Evolutionary conservation across 2,329 filamentous ascomycete genomes (phyloP), one percentile per base, ranked within the genome.

Genomic region (Rachicladosporium sp.): DNA sequence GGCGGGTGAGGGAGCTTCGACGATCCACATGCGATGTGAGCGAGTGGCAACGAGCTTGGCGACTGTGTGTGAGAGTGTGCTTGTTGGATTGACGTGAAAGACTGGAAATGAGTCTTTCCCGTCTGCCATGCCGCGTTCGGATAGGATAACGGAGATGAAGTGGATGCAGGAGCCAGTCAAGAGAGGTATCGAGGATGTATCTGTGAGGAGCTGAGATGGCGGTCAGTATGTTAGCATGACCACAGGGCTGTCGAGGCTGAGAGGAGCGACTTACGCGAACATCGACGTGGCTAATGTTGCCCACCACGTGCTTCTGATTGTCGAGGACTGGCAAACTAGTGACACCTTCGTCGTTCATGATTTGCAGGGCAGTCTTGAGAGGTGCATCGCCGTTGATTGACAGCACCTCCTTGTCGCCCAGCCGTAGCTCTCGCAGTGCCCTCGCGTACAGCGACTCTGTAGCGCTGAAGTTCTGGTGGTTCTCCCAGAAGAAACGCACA

Each of bases 101-200:
- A 98, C 89, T 1, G 91, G 91, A 59, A 91, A 94, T 0, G 88
- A 88, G 60, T 98, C 91, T 51, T 89, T 83, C 54, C 91, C 91
- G 56, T 91, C 83, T 46, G 84, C 79, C 46, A 95, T 73, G 40
- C 91, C 91, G 19, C 87, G 76, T 52, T 94, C 89, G 36, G 82
- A 88, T 29, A 98, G 72, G 43, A 96, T 96, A 47, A 96, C 80
- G 3, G 86, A 89, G 54, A 96, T 88, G 61, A 96, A 96, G 63
- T 95, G 87, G 61, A 93, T 87, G 66, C 89, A 96, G 2, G 83
- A 85, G 33, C 79, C 80, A 50, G 82, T 76, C 36, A 98, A 76
- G 2, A 96, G 72, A 8, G 87, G 88, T 9, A 94, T 74, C 41
- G 85, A 89, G 30, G 84, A 82, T 27, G 85, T 84, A 56, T 82